Conservation (phyloP, 2,329 filamentous ascomycete genomes). For the Didymella glomerata region DNA sequence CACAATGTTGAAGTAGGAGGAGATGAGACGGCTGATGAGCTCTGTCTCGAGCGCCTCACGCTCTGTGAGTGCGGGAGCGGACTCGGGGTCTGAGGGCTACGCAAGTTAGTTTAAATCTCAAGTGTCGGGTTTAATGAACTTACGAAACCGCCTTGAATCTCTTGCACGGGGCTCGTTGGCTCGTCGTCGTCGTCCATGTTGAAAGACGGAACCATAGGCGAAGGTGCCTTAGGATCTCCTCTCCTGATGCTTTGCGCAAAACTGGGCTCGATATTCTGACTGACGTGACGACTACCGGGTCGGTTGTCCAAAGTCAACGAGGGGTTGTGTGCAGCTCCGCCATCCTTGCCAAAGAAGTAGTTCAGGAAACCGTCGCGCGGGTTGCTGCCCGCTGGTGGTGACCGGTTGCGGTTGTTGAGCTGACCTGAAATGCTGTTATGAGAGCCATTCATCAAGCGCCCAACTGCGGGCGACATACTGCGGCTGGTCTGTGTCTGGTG, state of each 20-base stretch:
- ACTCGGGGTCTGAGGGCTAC: constrained; percentile 55
- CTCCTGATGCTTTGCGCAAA: constrained; percentile 84
- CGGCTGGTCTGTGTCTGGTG: constrained; percentile 69
- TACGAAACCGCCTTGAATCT: constrained; percentile 65
- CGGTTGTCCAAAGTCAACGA: constrained; percentile 52
- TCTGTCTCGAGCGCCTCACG: constrained; percentile 97
- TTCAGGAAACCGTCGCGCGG: constrained; percentile 92
- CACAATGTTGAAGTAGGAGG: constrained; percentile 98
- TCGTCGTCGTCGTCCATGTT: constrained; percentile 52
- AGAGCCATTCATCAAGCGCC: constrained; percentile 68
- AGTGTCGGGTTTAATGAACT: constrained; percentile 46
- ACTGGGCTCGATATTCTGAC: constrained; percentile 79
- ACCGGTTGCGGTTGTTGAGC: constrained; percentile 69
- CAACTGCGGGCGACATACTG: constrained; percentile 83
- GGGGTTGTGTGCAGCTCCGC: constrained; percentile 59
- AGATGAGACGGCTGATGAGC: constrained; percentile 94
- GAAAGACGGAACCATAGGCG: constrained; percentile 40
- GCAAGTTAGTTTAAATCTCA: constrained; percentile 29
- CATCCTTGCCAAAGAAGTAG: constrained; percentile 99
- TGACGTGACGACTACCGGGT: constrained; percentile 71
- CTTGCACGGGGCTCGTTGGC: constrained; percentile 46
- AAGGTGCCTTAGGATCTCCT: constrained; percentile 64
- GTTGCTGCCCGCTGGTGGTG: constrained; percentile 66
- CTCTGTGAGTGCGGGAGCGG: constrained; percentile 89
- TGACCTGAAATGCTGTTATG: constrained; percentile 66